These are phyloP conservation scores for Hyaloperonospora brassicae DNA, from an alignment of 352 stramenopile species.

Conservation along the genomic window DNA sequence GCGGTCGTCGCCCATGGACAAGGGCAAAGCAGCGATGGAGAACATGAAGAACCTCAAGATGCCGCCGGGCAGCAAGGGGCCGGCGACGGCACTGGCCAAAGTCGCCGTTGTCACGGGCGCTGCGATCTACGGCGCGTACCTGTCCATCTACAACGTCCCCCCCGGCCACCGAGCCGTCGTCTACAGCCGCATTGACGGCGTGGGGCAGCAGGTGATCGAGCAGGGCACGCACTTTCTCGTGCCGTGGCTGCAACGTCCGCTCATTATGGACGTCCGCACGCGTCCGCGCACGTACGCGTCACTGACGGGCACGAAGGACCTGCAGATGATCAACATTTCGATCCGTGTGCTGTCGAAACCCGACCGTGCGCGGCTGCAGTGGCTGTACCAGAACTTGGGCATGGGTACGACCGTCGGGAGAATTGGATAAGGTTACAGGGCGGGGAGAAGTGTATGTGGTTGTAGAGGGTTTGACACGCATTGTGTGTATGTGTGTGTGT, in stretches of 20 bases:
- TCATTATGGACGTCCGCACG: slow-evolving; percentile 92
- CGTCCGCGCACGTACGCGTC: slow-evolving; percentile 90
- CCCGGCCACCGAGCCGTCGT: slow-evolving; percentile 84
- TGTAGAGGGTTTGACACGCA: no score
- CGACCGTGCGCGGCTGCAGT: slow-evolving; percentile 88
- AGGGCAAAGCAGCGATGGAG: slow-evolving; percentile 80
- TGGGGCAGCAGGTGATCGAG: slow-evolving; percentile 67
- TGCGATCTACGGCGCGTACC: slow-evolving; percentile 68
- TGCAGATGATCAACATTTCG: slow-evolving; percentile 99
- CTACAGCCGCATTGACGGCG: slow-evolving; percentile 85
- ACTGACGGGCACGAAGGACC: slow-evolving; percentile 91
- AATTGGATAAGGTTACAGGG: background rate
- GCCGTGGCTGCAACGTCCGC: slow-evolving; percentile 95
- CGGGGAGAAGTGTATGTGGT: no score
- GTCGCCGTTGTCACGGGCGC: slow-evolving; percentile 51
- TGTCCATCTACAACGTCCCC: slow-evolving; percentile 85
- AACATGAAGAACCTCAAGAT: slow-evolving; percentile 89
- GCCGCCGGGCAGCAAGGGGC: slow-evolving; percentile 53
- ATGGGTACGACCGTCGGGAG: slow-evolving; percentile 37
- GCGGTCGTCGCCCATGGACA: slow-evolving; percentile 44
- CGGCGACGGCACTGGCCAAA: slow-evolving; percentile 50
- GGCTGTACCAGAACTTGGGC: slow-evolving; percentile 95
- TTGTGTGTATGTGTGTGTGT: no score
- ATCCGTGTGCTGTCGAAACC: slow-evolving; percentile 98
- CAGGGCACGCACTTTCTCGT: slow-evolving; percentile 96